A percentile compares a stretch with the other conserved stretches of the same genome.
Conservation (phyloP, 192 early-diverging fungal species). For the Gamsiella multidivaricata region DNA sequence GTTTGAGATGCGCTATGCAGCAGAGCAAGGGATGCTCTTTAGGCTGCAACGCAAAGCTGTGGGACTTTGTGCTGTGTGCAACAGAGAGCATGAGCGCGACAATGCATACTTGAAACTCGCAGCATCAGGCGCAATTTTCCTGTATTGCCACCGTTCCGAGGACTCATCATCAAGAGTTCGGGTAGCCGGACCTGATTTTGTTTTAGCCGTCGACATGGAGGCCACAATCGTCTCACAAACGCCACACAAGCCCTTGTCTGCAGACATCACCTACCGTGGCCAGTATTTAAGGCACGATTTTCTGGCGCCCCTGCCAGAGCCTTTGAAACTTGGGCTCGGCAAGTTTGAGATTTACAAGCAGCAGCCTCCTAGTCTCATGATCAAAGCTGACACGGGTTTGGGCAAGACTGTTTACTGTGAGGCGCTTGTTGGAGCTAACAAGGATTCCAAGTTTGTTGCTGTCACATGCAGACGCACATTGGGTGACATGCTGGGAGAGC, state of each 20-base stretch:
- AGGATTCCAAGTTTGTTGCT: slow-evolving; percentile 9
- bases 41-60: not conserved
- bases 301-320: not conserved
- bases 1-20: slow-evolving; percentile 6
- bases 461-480: slow-evolving; percentile 11
- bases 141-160: slow-evolving; percentile 12
- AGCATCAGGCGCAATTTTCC: slow-evolving; percentile 3
- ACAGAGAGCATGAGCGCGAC: slow-evolving; percentile 1
- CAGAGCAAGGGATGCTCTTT: not conserved
- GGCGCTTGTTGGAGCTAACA: slow-evolving; percentile 3
- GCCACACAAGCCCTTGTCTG: not conserved
- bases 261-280: slow-evolving; percentile 8
- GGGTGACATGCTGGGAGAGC: slow-evolving; percentile 9
- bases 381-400: slow-evolving; percentile 8
- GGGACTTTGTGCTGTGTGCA: slow-evolving; percentile 10
- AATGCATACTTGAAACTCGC: slow-evolving; percentile 3
- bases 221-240: not conserved
- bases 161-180: not conserved
- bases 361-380: slow-evolving; percentile 22
- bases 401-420: slow-evolving; percentile 21
- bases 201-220: not conserved
- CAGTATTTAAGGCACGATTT: not conserved
- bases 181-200: slow-evolving; percentile 5
- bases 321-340: slow-evolving; percentile 13
- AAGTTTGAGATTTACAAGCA: slow-evolving; percentile 10